A percentile compares a stretch with the other conserved stretches of the same genome.
Evolutionary conservation across 805 yeast species (phyloP).

Genomic region (Hanseniaspora thailandica): DNA sequence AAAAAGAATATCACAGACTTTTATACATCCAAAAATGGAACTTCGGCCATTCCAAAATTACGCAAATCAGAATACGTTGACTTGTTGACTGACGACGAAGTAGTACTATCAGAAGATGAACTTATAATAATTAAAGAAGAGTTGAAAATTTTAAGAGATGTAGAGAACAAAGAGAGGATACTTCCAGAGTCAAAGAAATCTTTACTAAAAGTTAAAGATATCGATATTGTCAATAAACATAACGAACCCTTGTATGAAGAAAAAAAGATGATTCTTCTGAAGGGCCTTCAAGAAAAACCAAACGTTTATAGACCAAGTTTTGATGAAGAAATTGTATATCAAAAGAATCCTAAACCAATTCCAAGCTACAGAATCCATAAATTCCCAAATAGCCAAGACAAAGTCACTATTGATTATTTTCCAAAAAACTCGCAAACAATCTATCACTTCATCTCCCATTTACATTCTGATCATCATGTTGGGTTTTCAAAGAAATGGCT

Average conservation of each 20-base stretch:
- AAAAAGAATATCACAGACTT: conserved; percentile 1
- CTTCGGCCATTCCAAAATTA: no score
- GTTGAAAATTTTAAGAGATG: not conserved
- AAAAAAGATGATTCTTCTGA: not conserved
- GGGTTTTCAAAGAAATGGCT: conserved; percentile 74
- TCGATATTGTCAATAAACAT: not conserved
- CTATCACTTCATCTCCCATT: conserved; percentile 63
- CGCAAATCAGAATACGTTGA: not conserved
- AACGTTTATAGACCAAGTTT: not conserved
- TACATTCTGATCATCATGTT: conserved; percentile 89
- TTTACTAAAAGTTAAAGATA: not conserved
- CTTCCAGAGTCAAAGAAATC: not conserved
- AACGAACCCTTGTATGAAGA: not conserved
- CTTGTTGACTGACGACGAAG: not conserved
- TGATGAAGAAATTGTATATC: not conserved
- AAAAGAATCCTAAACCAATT: not conserved
- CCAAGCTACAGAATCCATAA: conserved; percentile 5
- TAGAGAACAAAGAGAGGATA: not conserved
- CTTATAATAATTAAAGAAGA: not conserved
- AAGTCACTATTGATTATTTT: conserved; percentile 28
- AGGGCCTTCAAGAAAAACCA: not conserved
- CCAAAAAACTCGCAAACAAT: conserved; percentile 34
- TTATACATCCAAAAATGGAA: not conserved
- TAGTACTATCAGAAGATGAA: not conserved
- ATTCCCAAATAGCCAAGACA: not conserved